Percentiles rank a stretch among this genome's conserved stretches.
Conservation (phyloP, 2,329 filamentous ascomycete genomes). For the Pseudogymnoascus sp. region DNA sequence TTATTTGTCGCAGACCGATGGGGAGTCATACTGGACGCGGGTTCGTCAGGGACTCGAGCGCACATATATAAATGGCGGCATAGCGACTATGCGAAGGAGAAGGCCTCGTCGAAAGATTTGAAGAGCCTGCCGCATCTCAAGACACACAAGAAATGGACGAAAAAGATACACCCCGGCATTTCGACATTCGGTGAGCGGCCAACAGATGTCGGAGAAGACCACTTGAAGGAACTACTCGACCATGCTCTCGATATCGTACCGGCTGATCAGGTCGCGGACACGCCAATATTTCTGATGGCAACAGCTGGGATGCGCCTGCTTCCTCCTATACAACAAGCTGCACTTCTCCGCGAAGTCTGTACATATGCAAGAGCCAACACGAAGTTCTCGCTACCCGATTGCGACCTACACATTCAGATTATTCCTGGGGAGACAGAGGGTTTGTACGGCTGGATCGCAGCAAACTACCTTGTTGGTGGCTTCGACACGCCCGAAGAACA, state of each 20-base stretch:
- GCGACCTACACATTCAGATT: constrained; percentile 81
- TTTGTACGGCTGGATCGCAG: constrained; percentile 93
- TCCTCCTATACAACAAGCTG: constrained; percentile 63
- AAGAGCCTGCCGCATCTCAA: constrained; percentile 70
- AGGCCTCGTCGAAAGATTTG: constrained; percentile 54
- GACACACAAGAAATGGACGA: constrained; percentile 80
- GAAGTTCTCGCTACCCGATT: constrained; percentile 82
- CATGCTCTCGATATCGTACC: constrained; percentile 79
- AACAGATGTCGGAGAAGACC: constrained; percentile 69
- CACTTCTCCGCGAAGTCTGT: constrained; percentile 73
- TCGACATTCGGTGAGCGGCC: constrained; percentile 81
- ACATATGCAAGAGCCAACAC: constrained; percentile 72
- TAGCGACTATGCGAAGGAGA: constrained; percentile 57
- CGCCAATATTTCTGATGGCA: constrained; percentile 89
- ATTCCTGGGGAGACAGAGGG: constrained; percentile 95
- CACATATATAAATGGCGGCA: constrained; percentile 95
- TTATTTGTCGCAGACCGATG: constrained; percentile 53
- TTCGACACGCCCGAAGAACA: constrained; percentile 74
- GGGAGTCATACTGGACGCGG: constrained; percentile 94
- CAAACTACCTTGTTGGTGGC: constrained; percentile 88
- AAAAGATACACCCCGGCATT: constrained; percentile 90
- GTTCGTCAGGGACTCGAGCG: constrained; percentile 91
- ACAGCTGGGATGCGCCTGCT: constrained; percentile 92
- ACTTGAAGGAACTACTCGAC: constrained; percentile 71
- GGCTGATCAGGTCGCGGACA: constrained; percentile 67